Conservation (phyloP, 2,329 filamentous ascomycete genomes). For the Colletotrichum plurivorum region DNA sequence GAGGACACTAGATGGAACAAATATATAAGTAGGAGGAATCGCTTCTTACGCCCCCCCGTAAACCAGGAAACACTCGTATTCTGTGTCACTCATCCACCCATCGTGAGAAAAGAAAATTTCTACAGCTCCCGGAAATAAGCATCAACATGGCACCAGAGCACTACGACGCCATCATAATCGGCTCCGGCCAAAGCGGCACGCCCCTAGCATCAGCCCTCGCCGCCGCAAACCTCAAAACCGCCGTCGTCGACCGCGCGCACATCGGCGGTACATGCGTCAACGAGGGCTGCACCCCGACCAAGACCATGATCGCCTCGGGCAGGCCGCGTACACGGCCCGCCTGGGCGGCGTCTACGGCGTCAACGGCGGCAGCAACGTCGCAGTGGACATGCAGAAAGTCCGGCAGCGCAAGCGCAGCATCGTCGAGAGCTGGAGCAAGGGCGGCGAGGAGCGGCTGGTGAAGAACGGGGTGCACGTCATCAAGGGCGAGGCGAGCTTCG, state of each 20-base stretch:
- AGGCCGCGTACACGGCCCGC: conserved; percentile 61
- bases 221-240: conserved; percentile 58
- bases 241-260: conserved; percentile 62
- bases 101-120: too few relatives aligned
- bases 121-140: too few relatives aligned
- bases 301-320: conserved; percentile 69
- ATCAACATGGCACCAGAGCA: conserved; percentile 20
- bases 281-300: conserved; percentile 70
- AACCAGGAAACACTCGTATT: too few relatives aligned
- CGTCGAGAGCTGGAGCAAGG: conserved; percentile 62
- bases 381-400: conserved; percentile 63
- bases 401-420: conserved; percentile 68
- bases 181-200: conserved; percentile 67
- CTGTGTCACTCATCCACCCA: too few relatives aligned
- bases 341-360: conserved; percentile 62
- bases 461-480: conserved; percentile 60
- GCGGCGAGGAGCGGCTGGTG: conserved; percentile 59
- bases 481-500: conserved; percentile 61
- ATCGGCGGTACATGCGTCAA: conserved; percentile 70
- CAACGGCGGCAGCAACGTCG: conserved; percentile 47
- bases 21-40: not conserved
- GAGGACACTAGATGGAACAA: too few relatives aligned
- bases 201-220: conserved; percentile 64
- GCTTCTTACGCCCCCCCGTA: too few relatives aligned
- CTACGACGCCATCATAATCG: conserved; percentile 62